Base-by-base conservation (phyloP, 129 eudicot genomes). In the Lactuca sativa region DNA sequence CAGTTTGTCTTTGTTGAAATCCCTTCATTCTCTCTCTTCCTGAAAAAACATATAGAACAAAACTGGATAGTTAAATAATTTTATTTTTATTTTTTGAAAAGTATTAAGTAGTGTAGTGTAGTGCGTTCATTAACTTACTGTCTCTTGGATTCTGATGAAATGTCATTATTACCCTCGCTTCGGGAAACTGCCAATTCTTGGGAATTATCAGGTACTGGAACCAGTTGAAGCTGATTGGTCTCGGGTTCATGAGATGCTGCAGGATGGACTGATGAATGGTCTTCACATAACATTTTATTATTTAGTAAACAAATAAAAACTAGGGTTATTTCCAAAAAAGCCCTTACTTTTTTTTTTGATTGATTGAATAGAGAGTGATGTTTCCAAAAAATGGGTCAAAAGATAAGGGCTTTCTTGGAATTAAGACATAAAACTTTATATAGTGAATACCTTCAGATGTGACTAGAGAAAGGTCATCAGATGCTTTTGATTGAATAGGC, bases 21-120 rank as follows among this genome's bases (percentile, higher is more conserved):
- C 53, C 69, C 62, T 64, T 82, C 91, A 36, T 61, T 61, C 9
- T 84, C 92, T 74, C 60, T 85, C 78, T 86, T 92, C 90, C 96
- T 91, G 85, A 69, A 77, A 77, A 14, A 59, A 74, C 7, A 25
- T 59, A 36, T 59, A 67, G n/a, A n/a, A 72, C 30, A 57, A 9
- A 71, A 12, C 14, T 3, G 8, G 56, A 67, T 9, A 6, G 15
- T 18, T 66, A 14, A 66, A 38, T 15, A 37, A 15, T 31, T 41
- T 18, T 18, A 0, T 18, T 18, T 1, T 25, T 25, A 0, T 25
- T 25, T 25, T 25, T 25, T 25, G 0, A 0, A 34, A 4, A 33
- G 15, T 63, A 21, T n/a, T 44, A 64, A 18, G 12, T 4, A 38
- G 6, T 6, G 31, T 56, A 41, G 76, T 31, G 64, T 68, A 44